Evolutionary conservation across 1,284 basidiomycete species (phyloP).

Genomic region (Xerocomus cyaneibrunnescens): DNA sequence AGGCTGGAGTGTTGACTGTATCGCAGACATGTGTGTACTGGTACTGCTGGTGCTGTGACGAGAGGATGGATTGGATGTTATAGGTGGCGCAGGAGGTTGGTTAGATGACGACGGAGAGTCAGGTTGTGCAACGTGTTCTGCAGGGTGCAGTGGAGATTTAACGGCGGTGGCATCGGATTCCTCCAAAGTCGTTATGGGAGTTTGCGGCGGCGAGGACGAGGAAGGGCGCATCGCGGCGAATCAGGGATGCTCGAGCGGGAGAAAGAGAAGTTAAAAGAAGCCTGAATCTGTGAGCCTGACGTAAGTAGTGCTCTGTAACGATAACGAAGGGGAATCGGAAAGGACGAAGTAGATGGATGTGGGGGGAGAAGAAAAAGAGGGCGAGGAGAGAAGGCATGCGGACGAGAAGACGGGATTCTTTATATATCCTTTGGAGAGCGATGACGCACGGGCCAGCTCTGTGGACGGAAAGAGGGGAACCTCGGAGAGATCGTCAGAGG

Average conservation of each 20-base stretch:
- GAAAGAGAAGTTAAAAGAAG: conserved; percentile 13
- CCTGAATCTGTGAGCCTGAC: conserved; percentile 17
- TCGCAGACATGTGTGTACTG: conserved; percentile 16
- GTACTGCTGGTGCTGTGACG: conserved; percentile 6
- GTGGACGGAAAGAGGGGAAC: conserved; percentile 19
- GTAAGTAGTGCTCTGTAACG: conserved; percentile 24
- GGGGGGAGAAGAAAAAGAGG: conserved; percentile 8
- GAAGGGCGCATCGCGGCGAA: conserved; percentile 28
- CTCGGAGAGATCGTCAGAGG: conserved; percentile 19
- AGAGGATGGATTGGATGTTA: conserved; percentile 10
- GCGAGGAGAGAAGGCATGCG: conserved; percentile 7
- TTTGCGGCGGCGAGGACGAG: conserved; percentile 24
- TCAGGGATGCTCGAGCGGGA: conserved; percentile 20
- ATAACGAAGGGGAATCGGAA: conserved; percentile 9
- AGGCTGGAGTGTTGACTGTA: conserved; percentile 24
- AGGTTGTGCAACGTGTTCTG: conserved; percentile 7
- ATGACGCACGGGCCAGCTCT: conserved; percentile 32
- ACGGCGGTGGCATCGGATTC: conserved; percentile 10
- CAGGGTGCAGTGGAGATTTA: conserved; percentile 10
- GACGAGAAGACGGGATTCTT: conserved; percentile 15
- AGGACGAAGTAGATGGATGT: conserved; percentile 22
- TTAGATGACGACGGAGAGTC: conserved; percentile 13
- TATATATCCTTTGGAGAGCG: conserved; percentile 28
- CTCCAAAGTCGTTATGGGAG: conserved; percentile 23
- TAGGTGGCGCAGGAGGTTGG: conserved; percentile 24